phyloP scores from a whole-genome alignment of 2,329 filamentous ascomycete species.

The Microdochium bolleyi region DNA sequence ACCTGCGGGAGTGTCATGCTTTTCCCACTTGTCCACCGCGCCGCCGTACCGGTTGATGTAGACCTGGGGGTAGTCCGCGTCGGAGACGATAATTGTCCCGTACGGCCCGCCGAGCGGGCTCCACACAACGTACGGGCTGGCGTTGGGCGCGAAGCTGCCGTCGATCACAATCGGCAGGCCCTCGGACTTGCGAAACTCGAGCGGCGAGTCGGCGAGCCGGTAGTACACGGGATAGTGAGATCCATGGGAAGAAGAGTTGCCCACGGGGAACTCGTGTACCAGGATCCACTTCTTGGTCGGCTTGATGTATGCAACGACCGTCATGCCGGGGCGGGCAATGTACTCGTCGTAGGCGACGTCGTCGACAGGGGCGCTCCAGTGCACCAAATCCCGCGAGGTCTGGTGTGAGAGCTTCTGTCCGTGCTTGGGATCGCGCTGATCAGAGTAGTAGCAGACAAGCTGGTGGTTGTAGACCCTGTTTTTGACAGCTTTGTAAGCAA shows the following conservation, averaged over 20 bases:
- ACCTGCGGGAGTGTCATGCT: conserved; percentile 14
- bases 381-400: conserved; percentile 46
- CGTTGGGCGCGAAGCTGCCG: conserved; percentile 23
- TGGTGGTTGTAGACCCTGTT: conserved; percentile 43
- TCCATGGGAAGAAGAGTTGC: conserved; percentile 16
- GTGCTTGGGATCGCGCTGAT: conserved; percentile 55
- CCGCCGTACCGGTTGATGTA: conserved; percentile 33
- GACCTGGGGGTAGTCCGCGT: conserved; percentile 26
- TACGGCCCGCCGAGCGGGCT: conserved; percentile 32
- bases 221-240: conserved; percentile 36
- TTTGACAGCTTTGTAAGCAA: not conserved
- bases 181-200: conserved; percentile 23
- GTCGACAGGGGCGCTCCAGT: conserved; percentile 50
- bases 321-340: conserved; percentile 61
- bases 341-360: conserved; percentile 55
- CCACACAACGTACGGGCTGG: conserved; percentile 36
- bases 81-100: conserved; percentile 34
- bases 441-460: conserved; percentile 60
- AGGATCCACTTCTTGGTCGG: conserved; percentile 51
- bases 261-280: conserved; percentile 24
- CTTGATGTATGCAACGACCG: conserved; percentile 45
- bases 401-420: conserved; percentile 65
- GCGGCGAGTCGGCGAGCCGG: conserved; percentile 29
- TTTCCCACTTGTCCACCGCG: conserved; percentile 26
- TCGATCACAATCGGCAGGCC: conserved; percentile 21